Evolutionary conservation across 1,284 basidiomycete species (phyloP).

Genomic region (Heterobasidion parviporum): DNA sequence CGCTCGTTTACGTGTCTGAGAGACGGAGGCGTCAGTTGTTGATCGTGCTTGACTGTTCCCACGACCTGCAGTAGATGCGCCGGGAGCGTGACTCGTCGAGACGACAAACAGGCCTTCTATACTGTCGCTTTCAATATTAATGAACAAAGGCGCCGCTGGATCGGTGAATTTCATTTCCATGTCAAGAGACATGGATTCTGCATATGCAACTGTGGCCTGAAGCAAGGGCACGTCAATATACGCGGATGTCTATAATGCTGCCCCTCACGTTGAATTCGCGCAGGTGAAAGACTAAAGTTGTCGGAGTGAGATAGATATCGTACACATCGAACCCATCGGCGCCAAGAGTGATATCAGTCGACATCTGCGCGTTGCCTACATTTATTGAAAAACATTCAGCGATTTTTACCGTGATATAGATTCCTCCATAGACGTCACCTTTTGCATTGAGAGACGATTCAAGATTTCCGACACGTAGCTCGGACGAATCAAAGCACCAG

Average conservation of each 20-base stretch:
- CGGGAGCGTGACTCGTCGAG: slow-evolving; percentile 57
- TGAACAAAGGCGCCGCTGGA: slow-evolving; percentile 61
- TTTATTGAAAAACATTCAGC: neutral
- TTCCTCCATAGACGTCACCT: slow-evolving; percentile 30
- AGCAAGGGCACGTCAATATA: slow-evolving; percentile 2
- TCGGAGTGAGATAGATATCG: slow-evolving; percentile 49
- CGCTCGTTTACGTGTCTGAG: slow-evolving; percentile 8
- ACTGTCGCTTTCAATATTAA: slow-evolving; percentile 60
- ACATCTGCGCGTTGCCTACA: slow-evolving; percentile 52
- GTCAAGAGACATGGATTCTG: slow-evolving; percentile 55
- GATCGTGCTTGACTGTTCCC: slow-evolving; percentile 10
- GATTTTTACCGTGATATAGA: neutral
- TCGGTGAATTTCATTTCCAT: slow-evolving; percentile 70
- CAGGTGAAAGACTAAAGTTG: slow-evolving; percentile 67
- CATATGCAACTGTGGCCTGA: slow-evolving; percentile 70
- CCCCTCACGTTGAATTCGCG: slow-evolving; percentile 68
- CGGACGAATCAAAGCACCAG: slow-evolving; percentile 61
- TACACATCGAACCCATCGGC: slow-evolving; percentile 73
- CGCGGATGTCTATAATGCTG: neutral
- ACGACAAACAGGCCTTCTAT: slow-evolving; percentile 63
- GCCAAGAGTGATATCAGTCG: slow-evolving; percentile 66
- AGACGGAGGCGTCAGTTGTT: slow-evolving; percentile 1
- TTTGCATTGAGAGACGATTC: slow-evolving; percentile 57
- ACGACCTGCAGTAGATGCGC: slow-evolving; percentile 7
- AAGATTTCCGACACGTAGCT: slow-evolving; percentile 60